Evolutionary conservation across 2,329 filamentous ascomycete species (phyloP).

Genomic region (Chrysoporthe deuterocubensis): DNA sequence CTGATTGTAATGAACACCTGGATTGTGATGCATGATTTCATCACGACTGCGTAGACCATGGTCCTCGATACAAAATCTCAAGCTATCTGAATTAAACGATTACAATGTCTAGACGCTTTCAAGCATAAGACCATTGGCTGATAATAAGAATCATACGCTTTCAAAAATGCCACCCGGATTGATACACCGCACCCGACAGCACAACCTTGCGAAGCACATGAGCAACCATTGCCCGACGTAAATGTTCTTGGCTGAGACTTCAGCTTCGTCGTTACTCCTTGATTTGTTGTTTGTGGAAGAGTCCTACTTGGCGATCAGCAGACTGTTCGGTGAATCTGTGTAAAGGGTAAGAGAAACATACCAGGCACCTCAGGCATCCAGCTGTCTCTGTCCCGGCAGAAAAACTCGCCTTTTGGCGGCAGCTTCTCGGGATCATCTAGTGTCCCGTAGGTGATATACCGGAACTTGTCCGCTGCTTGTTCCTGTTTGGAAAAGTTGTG

Average conservation of each 20-base stretch:
- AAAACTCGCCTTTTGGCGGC: slow-evolving; percentile 60
- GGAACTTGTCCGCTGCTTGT: slow-evolving; percentile 49
- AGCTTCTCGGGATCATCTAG: slow-evolving; percentile 53
- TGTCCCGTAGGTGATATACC: slow-evolving; percentile 51
- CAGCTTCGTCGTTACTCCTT: slow-evolving; percentile 39
- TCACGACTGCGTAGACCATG: too few relatives aligned
- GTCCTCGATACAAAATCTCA: too few relatives aligned
- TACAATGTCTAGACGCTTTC: too few relatives aligned
- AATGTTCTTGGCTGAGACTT: neutral
- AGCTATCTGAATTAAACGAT: too few relatives aligned
- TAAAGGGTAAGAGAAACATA: slow-evolving; percentile 34
- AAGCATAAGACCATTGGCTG: too few relatives aligned
- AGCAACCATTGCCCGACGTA: too few relatives aligned
- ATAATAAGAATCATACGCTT: too few relatives aligned
- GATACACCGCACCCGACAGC: too few relatives aligned
- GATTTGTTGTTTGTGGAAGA: slow-evolving; percentile 51
- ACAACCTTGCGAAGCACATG: too few relatives aligned
- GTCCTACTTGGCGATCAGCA: slow-evolving; percentile 33
- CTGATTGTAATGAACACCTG: too few relatives aligned
- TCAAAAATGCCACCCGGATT: too few relatives aligned
- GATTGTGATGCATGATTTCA: too few relatives aligned
- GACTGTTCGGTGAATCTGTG: neutral
- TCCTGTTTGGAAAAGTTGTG: slow-evolving; percentile 33
- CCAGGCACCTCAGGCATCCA: slow-evolving; percentile 57
- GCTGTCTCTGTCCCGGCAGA: slow-evolving; percentile 48